Conservation (phyloP, 2,329 filamentous ascomycete species). For the Fusarium sp. region DNA sequence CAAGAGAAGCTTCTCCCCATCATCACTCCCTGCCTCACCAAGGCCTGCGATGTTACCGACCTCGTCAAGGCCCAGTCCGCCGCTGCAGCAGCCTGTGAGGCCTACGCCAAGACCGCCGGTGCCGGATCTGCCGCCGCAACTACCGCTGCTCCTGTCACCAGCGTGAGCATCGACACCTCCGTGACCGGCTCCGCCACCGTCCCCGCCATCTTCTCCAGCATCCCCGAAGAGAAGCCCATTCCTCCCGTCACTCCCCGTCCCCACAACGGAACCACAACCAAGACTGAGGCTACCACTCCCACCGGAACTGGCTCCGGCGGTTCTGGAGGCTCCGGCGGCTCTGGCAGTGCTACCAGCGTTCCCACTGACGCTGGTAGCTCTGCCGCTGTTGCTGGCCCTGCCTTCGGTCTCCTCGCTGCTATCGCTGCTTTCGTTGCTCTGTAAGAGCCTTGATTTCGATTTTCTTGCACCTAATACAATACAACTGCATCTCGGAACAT, state of each 20-base stretch:
- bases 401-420: slow-evolving; percentile 51
- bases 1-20: slow-evolving; percentile 50
- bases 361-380: slow-evolving; percentile 28
- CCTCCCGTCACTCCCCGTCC: slow-evolving; percentile 28
- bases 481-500: slow-evolving; percentile 2
- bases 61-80: slow-evolving; percentile 52
- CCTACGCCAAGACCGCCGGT: slow-evolving; percentile 37
- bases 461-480: slow-evolving; percentile 4
- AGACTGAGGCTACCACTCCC: background rate
- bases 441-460: slow-evolving; percentile 41
- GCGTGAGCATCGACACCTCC: slow-evolving; percentile 26
- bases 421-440: slow-evolving; percentile 52
- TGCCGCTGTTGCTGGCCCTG: slow-evolving; percentile 47
- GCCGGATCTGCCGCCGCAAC: slow-evolving; percentile 17
- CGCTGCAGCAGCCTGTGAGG: slow-evolving; percentile 50
- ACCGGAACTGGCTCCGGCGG: slow-evolving; percentile 22
- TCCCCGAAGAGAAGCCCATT: slow-evolving; percentile 15
- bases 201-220: slow-evolving; percentile 37
- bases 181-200: slow-evolving; percentile 30
- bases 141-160: slow-evolving; percentile 21
- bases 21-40: slow-evolving; percentile 52
- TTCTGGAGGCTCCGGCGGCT: slow-evolving; percentile 4
- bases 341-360: slow-evolving; percentile 29
- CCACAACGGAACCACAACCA: slow-evolving; percentile 27
- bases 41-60: slow-evolving; percentile 52